Evolutionary conservation across 2,329 filamentous ascomycete genomes (phyloP).

Genomic region (Penicillium sp.): DNA sequence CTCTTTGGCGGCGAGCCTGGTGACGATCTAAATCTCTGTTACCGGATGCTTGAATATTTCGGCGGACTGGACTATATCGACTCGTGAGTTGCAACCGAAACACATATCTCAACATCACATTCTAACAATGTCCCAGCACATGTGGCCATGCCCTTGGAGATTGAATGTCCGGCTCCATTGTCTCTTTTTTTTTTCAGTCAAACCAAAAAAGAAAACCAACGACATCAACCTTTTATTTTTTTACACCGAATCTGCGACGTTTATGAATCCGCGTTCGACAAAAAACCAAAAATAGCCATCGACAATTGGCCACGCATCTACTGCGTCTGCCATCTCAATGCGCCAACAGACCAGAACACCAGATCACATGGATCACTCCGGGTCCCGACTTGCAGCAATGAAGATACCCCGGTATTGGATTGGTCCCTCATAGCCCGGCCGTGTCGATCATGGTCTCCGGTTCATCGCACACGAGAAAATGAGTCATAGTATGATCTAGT

Average conservation of each 20-base stretch:
- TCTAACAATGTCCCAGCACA: constrained; percentile 20
- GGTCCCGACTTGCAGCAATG: constrained; percentile 48
- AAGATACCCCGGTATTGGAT: constrained; percentile 40
- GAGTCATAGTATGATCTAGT: constrained; percentile 14
- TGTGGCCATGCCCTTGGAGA: constrained; percentile 31
- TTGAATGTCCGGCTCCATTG: constrained; percentile 12
- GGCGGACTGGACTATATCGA: constrained; percentile 52
- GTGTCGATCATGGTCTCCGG: constrained; percentile 31
- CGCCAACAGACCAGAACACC: constrained; percentile 27
- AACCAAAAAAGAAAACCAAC: constrained; percentile 17
- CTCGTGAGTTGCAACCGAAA: constrained; percentile 33
- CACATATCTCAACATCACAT: constrained; percentile 8
- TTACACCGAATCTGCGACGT: constrained; percentile 20
- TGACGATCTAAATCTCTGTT: constrained; percentile 48
- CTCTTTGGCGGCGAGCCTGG: constrained; percentile 49
- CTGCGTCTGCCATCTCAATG: constrained; percentile 12
- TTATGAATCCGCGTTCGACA: constrained; percentile 20
- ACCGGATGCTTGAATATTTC: constrained; percentile 54
- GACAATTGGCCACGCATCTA: constrained; percentile 9
- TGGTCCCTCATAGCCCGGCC: constrained; percentile 42
- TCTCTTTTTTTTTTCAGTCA: constrained; percentile 12
- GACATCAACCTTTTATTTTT: constrained; percentile 2
- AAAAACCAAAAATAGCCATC: constrained; percentile 17
- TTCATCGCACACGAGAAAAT: constrained; percentile 19
- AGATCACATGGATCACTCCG: constrained; percentile 32